Percentiles rank a stretch among this genome's conserved stretches.
phyloP scores from a whole-genome alignment of 208 protist species.

The Leishmania tropica region DNA sequence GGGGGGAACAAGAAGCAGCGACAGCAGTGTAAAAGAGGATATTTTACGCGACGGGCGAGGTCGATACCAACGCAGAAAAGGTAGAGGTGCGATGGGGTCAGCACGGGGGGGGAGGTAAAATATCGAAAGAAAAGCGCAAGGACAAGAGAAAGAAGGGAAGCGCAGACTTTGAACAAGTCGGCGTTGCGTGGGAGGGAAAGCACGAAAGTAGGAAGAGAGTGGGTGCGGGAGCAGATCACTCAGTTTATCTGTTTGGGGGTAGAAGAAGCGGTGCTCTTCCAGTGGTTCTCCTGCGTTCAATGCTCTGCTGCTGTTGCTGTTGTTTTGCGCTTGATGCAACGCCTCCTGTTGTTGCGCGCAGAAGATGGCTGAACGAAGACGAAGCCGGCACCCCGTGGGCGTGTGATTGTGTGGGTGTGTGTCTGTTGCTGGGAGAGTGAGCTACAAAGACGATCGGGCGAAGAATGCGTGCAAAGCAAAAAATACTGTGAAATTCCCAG shows the following conservation, averaged over 20 bases:
- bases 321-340: not conserved
- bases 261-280: not conserved
- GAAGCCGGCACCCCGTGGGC: not conserved
- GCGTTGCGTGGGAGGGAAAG: not conserved
- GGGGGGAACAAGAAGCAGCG: not conserved
- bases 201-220: not conserved
- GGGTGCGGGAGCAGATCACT: not conserved
- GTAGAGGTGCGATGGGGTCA: not conserved
- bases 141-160: not conserved
- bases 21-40: not conserved
- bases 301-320: not conserved
- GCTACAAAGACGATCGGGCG: not conserved
- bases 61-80: not conserved
- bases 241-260: not conserved
- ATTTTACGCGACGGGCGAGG: not conserved
- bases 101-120: not conserved
- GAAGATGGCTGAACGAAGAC: not conserved
- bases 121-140: not conserved
- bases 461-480: not conserved
- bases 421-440: not conserved
- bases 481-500: not conserved
- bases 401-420: not conserved
- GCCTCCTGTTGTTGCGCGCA: not conserved
- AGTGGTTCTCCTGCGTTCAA: constrained; percentile 1
- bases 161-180: not conserved